Evolutionary conservation across 2,329 filamentous ascomycete species (phyloP).

Genomic region (Exserohilum rostratum): DNA sequence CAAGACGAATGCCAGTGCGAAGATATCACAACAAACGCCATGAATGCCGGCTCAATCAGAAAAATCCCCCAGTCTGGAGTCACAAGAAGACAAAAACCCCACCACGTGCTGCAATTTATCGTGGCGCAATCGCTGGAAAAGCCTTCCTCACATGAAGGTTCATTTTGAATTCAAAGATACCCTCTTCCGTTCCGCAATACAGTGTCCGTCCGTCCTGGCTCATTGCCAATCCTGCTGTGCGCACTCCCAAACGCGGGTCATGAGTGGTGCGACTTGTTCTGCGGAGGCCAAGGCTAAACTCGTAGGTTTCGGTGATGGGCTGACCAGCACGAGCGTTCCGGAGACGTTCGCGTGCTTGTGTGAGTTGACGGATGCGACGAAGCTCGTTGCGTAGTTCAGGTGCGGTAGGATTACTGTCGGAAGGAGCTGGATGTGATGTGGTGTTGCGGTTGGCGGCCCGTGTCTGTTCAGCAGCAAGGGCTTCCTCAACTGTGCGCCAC

Average conservation of each 20-base stretch:
- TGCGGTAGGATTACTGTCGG: conserved; percentile 27
- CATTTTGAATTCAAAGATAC: conserved; percentile 76
- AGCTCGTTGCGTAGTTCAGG: conserved; percentile 43
- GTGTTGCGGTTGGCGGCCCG: conserved; percentile 24
- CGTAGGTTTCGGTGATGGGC: conserved; percentile 31
- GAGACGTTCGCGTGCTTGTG: conserved; percentile 46
- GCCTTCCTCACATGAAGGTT: conserved; percentile 66
- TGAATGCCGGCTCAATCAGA: background rate
- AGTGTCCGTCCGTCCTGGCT: conserved; percentile 55
- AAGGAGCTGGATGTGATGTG: conserved; percentile 17
- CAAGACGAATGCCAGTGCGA: conserved; percentile 5
- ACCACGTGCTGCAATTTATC: conserved; percentile 27
- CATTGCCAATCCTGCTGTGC: conserved; percentile 57
- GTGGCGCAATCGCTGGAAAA: conserved; percentile 49
- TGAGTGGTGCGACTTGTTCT: conserved; percentile 31
- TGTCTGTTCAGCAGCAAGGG: conserved; percentile 49
- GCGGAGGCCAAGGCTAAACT: conserved; percentile 33
- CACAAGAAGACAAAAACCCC: background rate
- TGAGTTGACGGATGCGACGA: conserved; percentile 44
- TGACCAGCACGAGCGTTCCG: conserved; percentile 40
- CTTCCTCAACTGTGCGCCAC: conserved; percentile 57
- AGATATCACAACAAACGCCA: background rate
- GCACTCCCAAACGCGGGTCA: conserved; percentile 47
- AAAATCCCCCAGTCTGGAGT: background rate
- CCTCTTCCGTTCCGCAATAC: conserved; percentile 65